Base-by-base conservation (phyloP, 1,139 yeast genomes). In the Diutina catenulata region DNA sequence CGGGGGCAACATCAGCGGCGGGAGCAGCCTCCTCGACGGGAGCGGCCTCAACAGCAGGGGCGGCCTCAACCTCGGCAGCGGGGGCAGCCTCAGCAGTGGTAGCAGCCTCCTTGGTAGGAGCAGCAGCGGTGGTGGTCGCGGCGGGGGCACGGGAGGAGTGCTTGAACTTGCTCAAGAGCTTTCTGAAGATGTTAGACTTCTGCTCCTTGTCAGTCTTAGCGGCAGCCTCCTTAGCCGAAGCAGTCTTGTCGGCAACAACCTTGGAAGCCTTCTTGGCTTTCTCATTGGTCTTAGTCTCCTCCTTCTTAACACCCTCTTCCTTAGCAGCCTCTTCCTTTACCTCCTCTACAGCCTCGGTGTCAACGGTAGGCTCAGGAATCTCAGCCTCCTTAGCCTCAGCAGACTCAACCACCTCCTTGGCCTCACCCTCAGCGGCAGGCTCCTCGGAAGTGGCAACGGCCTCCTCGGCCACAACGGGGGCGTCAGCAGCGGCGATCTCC, bases 181-280 rank as follows among this genome's bases (percentile, higher is more conserved):
- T 72, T 64, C 69, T 72, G 59, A 70, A 62, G 52, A 69, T 57
- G 45, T 65, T 64, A 50, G 62, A 63, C 68, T 70, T 71, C 61
- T 68, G 62, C 40, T 24, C 40, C 37, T 41, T 38, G 20, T 20
- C 38, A 13, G 19, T 33, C 41, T 38, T 28, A n/a, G 18, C 35
- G 25, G 35, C 35, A 20, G 35, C 35, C 41, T 52, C 55, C 37
- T 56, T 57, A 35, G 56, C 59, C 20, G 55, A 57, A 49, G 57
- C 53, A 38, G 63, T 62, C 40, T 46, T 53, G 41, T 55, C 58
- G 33, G 43, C 55, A 37, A 41, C 40, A 40, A 29, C 33, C 45
- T 41, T 42, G 44, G 39, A 41, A 29, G 44, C 44, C 38, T 20
- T 21, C 11, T 28, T 46, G 15, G 32, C 15, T 16, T 26, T 41